phyloP scores from a whole-genome alignment of 768 basidiomycete species.

The Leccinum barrowsii region DNA sequence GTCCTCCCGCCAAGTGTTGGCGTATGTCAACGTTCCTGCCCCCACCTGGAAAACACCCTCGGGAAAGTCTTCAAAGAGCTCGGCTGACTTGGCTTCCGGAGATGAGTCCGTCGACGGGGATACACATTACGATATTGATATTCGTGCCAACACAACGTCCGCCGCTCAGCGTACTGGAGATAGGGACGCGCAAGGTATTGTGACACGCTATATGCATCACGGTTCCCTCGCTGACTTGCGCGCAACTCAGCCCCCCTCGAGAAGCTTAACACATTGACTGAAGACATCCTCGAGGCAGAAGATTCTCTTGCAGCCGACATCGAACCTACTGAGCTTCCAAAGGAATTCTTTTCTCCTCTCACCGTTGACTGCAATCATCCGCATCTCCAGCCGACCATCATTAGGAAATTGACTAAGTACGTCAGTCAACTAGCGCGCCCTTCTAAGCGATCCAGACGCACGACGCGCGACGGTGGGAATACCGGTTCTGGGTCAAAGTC shows the following conservation, averaged over 20 bases:
- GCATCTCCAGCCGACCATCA: constrained; percentile 50
- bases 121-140: constrained; percentile 19
- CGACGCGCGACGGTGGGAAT: constrained; percentile 34
- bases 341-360: constrained; percentile 61
- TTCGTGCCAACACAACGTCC: constrained; percentile 39
- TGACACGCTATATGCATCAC: background rate
- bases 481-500: constrained; percentile 36
- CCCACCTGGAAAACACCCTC: constrained; percentile 29
- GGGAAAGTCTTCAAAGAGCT: constrained; percentile 21
- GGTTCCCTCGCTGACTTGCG: background rate
- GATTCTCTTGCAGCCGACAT: constrained; percentile 63
- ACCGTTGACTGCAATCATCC: constrained; percentile 59
- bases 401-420: constrained; percentile 68
- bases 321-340: constrained; percentile 47
- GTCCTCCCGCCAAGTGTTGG: constrained; percentile 31
- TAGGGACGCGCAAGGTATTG: constrained; percentile 68
- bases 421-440: constrained; percentile 67
- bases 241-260: constrained; percentile 56
- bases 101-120: constrained; percentile 50
- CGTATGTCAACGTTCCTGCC: constrained; percentile 32
- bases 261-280: constrained; percentile 70
- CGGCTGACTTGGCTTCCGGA: constrained; percentile 46
- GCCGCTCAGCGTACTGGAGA: constrained; percentile 65
- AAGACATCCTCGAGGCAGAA: constrained; percentile 83
- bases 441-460: constrained; percentile 60